Percentiles rank a stretch among this genome's conserved stretches.
Conservation (phyloP, 768 basidiomycete species). For the Pholiota microspora region DNA sequence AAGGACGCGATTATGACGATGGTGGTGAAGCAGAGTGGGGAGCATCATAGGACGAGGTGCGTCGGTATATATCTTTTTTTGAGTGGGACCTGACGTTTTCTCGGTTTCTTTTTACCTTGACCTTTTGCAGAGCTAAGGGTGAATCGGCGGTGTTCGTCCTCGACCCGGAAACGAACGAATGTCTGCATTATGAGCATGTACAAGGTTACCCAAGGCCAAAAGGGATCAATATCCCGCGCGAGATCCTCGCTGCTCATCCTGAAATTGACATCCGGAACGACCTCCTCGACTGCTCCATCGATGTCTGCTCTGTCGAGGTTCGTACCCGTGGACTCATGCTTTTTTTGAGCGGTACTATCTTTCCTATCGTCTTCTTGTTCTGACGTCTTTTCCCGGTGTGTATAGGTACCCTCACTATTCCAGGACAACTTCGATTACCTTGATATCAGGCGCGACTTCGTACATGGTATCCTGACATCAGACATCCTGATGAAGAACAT, state of each 20-base stretch:
- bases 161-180: slow-evolving; percentile 73
- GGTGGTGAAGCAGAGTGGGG: slow-evolving; percentile 81
- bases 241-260: slow-evolving; percentile 65
- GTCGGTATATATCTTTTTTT: slow-evolving; percentile 15
- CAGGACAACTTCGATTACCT: slow-evolving; percentile 99
- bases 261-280: slow-evolving; percentile 89
- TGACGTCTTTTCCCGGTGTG: background rate
- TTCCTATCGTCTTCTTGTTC: background rate
- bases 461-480: slow-evolving; percentile 90
- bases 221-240: slow-evolving; percentile 70
- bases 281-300: slow-evolving; percentile 84
- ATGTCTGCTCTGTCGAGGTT: slow-evolving; percentile 93
- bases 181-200: slow-evolving; percentile 82
- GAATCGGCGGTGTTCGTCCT: slow-evolving; percentile 80
- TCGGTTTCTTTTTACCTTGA: background rate
- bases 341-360: too few relatives aligned
- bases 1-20: slow-evolving; percentile 97
- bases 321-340: too few relatives aligned
- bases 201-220: slow-evolving; percentile 66
- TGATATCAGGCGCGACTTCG: slow-evolving; percentile 89
- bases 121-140: slow-evolving; percentile 52
- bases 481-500: slow-evolving; percentile 95
- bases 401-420: slow-evolving; percentile 89
- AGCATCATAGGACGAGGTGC: slow-evolving; percentile 70
- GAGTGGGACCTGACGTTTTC: background rate